Percentiles rank a stretch among this genome's conserved stretches.
Conservation (phyloP, 2,329 filamentous ascomycete genomes). For the Tolypocladium sp. region DNA sequence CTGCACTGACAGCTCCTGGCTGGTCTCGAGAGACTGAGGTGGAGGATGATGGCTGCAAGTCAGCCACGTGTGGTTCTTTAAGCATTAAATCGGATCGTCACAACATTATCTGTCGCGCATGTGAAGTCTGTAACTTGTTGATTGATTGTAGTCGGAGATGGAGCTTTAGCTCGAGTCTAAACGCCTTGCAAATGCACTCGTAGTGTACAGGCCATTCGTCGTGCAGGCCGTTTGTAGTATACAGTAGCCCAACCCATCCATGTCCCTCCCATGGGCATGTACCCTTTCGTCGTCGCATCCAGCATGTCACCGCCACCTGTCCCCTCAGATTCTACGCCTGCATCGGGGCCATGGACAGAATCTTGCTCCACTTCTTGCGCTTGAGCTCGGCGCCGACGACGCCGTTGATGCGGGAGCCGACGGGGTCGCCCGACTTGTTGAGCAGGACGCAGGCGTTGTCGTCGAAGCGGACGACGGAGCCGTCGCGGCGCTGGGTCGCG, state of each 20-base stretch:
- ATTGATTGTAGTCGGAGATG: constrained; percentile 2
- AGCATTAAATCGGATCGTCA: not conserved
- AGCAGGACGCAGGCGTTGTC: constrained; percentile 97
- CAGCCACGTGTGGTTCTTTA: not conserved
- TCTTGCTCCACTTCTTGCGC: constrained; percentile 96
- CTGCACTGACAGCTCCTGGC: not conserved
- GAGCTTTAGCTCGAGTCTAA: constrained; percentile 14
- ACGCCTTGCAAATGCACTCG: constrained; percentile 22
- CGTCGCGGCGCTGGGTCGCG: constrained; percentile 78
- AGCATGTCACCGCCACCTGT: not conserved
- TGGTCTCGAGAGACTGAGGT: not conserved
- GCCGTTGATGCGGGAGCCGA: constrained; percentile 85
- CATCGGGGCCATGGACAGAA: constrained; percentile 82
- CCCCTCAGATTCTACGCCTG: constrained; percentile 32
- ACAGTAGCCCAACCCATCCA: not conserved
- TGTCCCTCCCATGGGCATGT: not conserved
- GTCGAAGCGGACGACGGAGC: constrained; percentile 85
- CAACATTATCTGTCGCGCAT: not conserved
- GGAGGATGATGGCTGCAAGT: not conserved
- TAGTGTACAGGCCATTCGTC: not conserved
- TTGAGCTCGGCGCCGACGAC: constrained; percentile 85
- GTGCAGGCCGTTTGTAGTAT: not conserved
- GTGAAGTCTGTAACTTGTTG: not conserved
- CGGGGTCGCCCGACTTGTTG: constrained; percentile 93
- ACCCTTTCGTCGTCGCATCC: not conserved